These are phyloP conservation scores for Crithidia expoeki DNA, from an alignment of 208 protist species.

Conservation along the genomic window DNA sequence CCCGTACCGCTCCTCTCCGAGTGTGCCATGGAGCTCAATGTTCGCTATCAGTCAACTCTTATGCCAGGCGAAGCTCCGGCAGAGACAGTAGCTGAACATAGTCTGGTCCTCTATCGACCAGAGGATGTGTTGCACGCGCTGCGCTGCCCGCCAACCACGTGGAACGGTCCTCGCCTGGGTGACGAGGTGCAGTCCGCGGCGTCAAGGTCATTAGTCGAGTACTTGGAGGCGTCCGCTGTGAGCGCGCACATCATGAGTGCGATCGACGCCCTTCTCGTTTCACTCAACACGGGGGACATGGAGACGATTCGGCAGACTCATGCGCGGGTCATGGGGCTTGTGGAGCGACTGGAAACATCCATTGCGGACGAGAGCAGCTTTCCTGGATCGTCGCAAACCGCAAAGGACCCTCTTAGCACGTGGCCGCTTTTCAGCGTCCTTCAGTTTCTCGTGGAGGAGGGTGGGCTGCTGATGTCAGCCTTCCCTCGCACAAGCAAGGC, in stretches of 20 bases:
- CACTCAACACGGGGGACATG: constrained; percentile 50
- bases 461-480: constrained; percentile 59
- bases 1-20: constrained; percentile 37
- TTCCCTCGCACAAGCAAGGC: constrained; percentile 57
- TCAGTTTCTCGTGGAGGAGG: constrained; percentile 76
- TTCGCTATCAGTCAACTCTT: constrained; percentile 8
- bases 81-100: neutral
- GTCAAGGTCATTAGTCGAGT: constrained; percentile 31
- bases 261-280: constrained; percentile 57
- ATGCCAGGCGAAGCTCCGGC: neutral
- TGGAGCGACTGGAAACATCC: constrained; percentile 54
- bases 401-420: constrained; percentile 41
- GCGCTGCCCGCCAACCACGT: constrained; percentile 9
- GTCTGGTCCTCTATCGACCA: constrained; percentile 37
- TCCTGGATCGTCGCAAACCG: neutral
- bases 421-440: constrained; percentile 72
- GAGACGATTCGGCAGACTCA: constrained; percentile 54
- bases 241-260: constrained; percentile 40
- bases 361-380: constrained; percentile 34
- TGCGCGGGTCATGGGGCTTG: constrained; percentile 51
- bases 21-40: constrained; percentile 30
- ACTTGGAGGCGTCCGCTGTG: constrained; percentile 62
- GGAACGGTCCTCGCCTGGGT: neutral
- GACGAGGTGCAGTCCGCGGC: constrained; percentile 3
- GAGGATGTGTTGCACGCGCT: constrained; percentile 56